A percentile compares a stretch with the other conserved stretches of the same genome.
phyloP scores from a whole-genome alignment of 202 grass and related monocot species.

The Musa balbisiana region DNA sequence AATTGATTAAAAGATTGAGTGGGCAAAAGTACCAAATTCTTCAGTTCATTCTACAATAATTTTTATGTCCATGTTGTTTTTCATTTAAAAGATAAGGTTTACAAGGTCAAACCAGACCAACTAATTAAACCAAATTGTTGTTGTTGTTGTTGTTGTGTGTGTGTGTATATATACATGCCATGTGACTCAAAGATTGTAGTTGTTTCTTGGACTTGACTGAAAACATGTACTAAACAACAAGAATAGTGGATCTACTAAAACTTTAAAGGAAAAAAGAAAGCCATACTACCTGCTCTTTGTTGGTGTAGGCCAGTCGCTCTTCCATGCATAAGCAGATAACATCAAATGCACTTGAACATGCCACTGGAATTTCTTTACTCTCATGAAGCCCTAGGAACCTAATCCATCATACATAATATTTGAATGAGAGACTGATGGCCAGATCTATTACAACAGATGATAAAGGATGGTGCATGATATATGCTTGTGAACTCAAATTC shows the following conservation, averaged over 20 bases:
- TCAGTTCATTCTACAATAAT: not conserved
- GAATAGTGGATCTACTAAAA: not conserved
- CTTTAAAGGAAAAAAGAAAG: not conserved
- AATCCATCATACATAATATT: constrained; percentile 11
- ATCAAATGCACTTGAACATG: constrained; percentile 67
- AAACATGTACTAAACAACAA: not conserved
- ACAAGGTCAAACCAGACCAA: no score
- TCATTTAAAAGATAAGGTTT: no score
- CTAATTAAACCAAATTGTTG: no score
- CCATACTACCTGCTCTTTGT: constrained; percentile 56
- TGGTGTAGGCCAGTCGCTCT: constrained; percentile 58
- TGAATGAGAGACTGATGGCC: not conserved
- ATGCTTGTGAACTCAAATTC: no score
- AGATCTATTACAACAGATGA: not conserved
- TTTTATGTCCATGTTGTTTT: not conserved
- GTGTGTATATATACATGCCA: no score
- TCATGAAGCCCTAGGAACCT: constrained; percentile 85
- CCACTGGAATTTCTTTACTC: constrained; percentile 44
- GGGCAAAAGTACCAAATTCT: not conserved
- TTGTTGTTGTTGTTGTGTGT: no score
- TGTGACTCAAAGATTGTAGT: not conserved
- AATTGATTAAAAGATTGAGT: not conserved
- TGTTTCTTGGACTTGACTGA: not conserved
- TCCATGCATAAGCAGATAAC: constrained; percentile 71
- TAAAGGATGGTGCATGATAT: no score